phyloP scores from a whole-genome alignment of 371 early-diverging fungal genomes.

The Apophysomyces trapeziformis region DNA sequence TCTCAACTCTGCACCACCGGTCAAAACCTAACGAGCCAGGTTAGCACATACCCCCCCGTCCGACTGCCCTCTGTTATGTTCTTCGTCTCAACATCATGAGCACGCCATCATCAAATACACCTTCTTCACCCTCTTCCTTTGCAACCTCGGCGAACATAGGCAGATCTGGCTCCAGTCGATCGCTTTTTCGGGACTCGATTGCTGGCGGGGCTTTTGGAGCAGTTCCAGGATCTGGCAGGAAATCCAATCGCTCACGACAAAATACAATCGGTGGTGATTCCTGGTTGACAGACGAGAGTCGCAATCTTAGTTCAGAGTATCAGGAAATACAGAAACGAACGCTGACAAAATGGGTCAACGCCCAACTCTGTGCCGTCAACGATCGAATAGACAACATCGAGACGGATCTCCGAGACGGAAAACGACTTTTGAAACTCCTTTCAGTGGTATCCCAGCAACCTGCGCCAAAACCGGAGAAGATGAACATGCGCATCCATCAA shows the following conservation, averaged over 20 bases:
- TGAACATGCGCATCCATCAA: conserved; percentile 74
- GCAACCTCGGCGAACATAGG: conserved; percentile 17
- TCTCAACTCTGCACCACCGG: conserved; percentile 5
- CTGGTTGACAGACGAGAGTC: conserved; percentile 26
- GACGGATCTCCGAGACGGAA: conserved; percentile 67
- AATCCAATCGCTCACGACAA: conserved; percentile 13
- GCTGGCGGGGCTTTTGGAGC: conserved; percentile 15
- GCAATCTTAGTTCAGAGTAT: conserved; percentile 48
- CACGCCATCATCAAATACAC: conserved; percentile 3
- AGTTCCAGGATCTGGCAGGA: conserved; percentile 12
- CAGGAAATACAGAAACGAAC: conserved; percentile 75
- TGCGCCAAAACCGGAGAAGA: conserved; percentile 59
- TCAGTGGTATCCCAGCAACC: conserved; percentile 54
- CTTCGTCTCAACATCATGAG: conserved; percentile 10
- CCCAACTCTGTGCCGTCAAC: conserved; percentile 61
- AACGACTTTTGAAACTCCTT: conserved; percentile 59
- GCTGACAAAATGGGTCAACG: conserved; percentile 85
- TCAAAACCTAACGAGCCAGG: conserved; percentile 5
- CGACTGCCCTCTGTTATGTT: conserved; percentile 5
- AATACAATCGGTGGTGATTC: conserved; percentile 14
- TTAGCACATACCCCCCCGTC: conserved; percentile 10
- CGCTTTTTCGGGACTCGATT: conserved; percentile 14
- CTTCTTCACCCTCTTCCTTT: conserved; percentile 1
- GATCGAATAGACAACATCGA: conserved; percentile 47
- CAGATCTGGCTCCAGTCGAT: conserved; percentile 29